Base-by-base conservation (phyloP, 352 stramenopile species). In the Pythium insidiosum region DNA sequence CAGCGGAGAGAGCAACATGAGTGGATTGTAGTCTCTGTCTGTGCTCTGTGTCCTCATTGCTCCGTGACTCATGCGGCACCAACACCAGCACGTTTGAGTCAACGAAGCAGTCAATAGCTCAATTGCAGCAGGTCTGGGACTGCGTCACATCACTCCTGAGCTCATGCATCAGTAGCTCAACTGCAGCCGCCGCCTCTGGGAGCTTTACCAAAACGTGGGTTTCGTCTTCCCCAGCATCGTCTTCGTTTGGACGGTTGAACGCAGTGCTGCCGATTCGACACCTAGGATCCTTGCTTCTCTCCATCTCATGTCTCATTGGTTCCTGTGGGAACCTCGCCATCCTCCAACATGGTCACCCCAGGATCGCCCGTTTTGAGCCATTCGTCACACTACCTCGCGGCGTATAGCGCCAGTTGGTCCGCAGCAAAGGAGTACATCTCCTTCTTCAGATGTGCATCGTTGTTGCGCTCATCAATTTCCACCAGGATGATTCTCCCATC, bases 141-240 rank as follows among this genome's bases (percentile, higher is more conserved):
- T n/a, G n/a, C n/a, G n/a, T n/a, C n/a, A n/a, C n/a, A n/a, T n/a
- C n/a, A n/a, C n/a, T n/a, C n/a, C n/a, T n/a, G n/a, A n/a, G n/a
- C n/a, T n/a, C n/a, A n/a, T n/a, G n/a, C n/a, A n/a, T n/a, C n/a
- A n/a, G n/a, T n/a, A n/a, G n/a, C n/a, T n/a, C n/a, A n/a, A n/a
- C n/a, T n/a, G n/a, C n/a, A n/a, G n/a, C n/a, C n/a, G n/a, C n/a
- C n/a, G n/a, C n/a, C n/a, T n/a, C n/a, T n/a, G n/a, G n/a, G n/a
- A n/a, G n/a, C n/a, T n/a, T n/a, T n/a, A 58, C 34, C 42, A 58
- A 38, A 30, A 58, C 36, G 29, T 53, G 39, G 36, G 53, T 53
- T 40, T 53, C 41, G 20, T 38, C 50, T 40, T 51, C 50, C 5
- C 18, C 26, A 37, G 22, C 29, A 35, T 18, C 16, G 36, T 48